Evolutionary conservation across 2,329 filamentous ascomycete genomes (phyloP), one percentile per base, ranked within the genome.

Genomic region (Monosporascus sp.): DNA sequence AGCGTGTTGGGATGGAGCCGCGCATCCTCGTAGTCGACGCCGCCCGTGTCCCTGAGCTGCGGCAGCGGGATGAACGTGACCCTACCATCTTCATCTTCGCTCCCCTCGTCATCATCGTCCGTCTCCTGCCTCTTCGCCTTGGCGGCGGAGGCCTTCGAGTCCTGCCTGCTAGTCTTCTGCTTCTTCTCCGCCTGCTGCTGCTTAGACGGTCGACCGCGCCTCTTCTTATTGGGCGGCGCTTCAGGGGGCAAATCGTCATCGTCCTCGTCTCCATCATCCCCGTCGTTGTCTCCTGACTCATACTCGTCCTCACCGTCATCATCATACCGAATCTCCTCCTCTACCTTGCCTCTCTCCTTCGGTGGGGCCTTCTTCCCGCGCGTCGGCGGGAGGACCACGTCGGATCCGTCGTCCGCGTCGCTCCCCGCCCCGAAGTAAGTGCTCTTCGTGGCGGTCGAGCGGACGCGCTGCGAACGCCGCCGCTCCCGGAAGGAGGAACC

Each of bases 1-100:
- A 85, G 56, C 0, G 82, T 85, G 55, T 85, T 85, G 27, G 72
- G 73, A 59, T 86, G 82, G 5, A 86, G 55, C 26, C 69, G 76
- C 22, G 75, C 67, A 38, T 82, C 78, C 37, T 73, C 72, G 54
- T 85, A 85, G 2, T 76, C 69, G 16, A 76, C 63, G 14, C 71
- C 74, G 5, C 69, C 71, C 0, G 67, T 64, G 17, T 72, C 71
- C 22, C 74, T 70, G 37, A 78, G 59, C 57, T 74, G 63, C 40
- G 72, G 70, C 24, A 73, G 61, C 2, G 74, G 72, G 26, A 72
- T 72, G 57, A 78, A 73, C 1, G 70, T 74, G 17, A 76, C 68
- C 17, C 63, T 64, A 17, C 68, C 65, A 3, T 59, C 59, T 1
- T 65, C 67, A n/a, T 71, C 69, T 1, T 68, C 65, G 40, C 72